Percentiles rank a stretch among this genome's conserved stretches.
phyloP scores from a whole-genome alignment of 192 early-diverging fungal species.

The Coemansia sp. region DNA sequence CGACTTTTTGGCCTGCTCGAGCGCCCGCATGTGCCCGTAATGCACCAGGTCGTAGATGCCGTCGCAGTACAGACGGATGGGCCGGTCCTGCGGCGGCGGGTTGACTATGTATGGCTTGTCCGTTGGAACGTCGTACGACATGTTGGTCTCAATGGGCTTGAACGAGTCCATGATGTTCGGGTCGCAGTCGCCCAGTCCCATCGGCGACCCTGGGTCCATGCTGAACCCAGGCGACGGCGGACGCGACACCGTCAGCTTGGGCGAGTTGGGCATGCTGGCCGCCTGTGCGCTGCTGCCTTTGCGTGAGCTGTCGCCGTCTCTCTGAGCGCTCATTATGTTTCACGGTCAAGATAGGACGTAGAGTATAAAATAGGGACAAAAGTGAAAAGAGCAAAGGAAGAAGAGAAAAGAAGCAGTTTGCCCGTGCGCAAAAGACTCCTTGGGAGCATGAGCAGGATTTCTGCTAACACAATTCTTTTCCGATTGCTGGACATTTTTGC shows the following conservation, averaged over 20 bases:
- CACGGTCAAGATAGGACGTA: background rate
- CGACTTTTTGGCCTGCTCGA: constrained; percentile 81
- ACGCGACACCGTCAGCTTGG: constrained; percentile 30
- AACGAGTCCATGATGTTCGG: constrained; percentile 34
- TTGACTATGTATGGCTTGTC: constrained; percentile 60
- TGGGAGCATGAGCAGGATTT: background rate
- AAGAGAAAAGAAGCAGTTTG: background rate
- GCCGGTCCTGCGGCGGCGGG: constrained; percentile 63
- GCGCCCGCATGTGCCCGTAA: constrained; percentile 74
- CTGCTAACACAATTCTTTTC: background rate
- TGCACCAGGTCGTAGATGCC: constrained; percentile 86
- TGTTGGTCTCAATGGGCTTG: constrained; percentile 41
- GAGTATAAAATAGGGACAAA: constrained; percentile 1
- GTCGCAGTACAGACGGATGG: constrained; percentile 80
- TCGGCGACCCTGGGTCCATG: constrained; percentile 43
- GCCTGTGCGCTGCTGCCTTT: constrained; percentile 19
- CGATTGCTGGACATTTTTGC: background rate
- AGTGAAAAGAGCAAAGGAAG: constrained; percentile 7
- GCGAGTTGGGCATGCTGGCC: constrained; percentile 33
- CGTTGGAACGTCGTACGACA: constrained; percentile 32
- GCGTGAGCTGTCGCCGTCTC: constrained; percentile 7
- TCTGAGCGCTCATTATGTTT: constrained; percentile 15
- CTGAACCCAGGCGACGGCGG: constrained; percentile 27
- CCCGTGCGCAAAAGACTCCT: background rate
- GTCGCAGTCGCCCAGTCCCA: constrained; percentile 48